Evolutionary conservation across 306 rosid species (phyloP).

Genomic region (apple (Malus domestica)): ASM211411v1 NC_041797.1:18006501-18007000

Average conservation of each 20-base stretch:
- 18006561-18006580: conserved; percentile 49
- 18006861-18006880: conserved; percentile 39
- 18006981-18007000: not conserved
- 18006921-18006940: not conserved
- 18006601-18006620: conserved; percentile 57
- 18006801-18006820: conserved; percentile 75
- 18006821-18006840: conserved; percentile 46
- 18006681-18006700: conserved; percentile 68
- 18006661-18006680: conserved; percentile 81
- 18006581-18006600: conserved; percentile 47
- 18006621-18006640: conserved; percentile 36
- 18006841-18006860: conserved; percentile 12
- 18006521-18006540: conserved; percentile 41
- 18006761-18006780: conserved; percentile 62
- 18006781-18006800: conserved; percentile 77
- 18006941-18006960: not conserved
- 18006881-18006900: conserved; percentile 23
- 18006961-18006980: not conserved
- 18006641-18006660: conserved; percentile 57
- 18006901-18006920: not conserved
- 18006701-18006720: conserved; percentile 62
- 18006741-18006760: conserved; percentile 47
- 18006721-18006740: conserved; percentile 19
- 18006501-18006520: conserved; percentile 79
- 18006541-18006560: conserved; percentile 44